phyloP scores from a whole-genome alignment of 108 stramenopile genomes.

The Chaetoceros tenuissimus region DNA sequence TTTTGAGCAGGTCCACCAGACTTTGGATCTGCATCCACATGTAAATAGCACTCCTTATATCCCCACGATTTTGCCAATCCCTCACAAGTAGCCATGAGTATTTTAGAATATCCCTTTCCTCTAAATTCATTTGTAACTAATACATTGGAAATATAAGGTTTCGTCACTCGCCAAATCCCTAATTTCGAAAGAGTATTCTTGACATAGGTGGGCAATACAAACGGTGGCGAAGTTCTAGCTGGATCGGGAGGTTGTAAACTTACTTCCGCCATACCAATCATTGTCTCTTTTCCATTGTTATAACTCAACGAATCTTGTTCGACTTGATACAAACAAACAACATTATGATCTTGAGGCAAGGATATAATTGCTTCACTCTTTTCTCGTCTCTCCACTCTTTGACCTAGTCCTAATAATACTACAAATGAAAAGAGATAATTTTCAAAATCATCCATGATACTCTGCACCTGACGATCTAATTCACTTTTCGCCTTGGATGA shows the following conservation, averaged over 20 bases:
- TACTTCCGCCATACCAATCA: constrained; percentile 60
- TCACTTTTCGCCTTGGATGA: neutral
- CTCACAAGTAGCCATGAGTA: constrained; percentile 53
- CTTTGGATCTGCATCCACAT: constrained; percentile 52
- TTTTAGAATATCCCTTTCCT: constrained; percentile 45
- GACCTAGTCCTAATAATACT: neutral
- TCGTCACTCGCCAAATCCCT: neutral
- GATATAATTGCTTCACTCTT: neutral
- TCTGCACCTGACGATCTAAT: neutral
- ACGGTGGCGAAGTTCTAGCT: constrained; percentile 46
- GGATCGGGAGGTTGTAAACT: constrained; percentile 55
- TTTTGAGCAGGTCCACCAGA: constrained; percentile 35
- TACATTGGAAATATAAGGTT: constrained; percentile 50
- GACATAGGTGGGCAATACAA: constrained; percentile 36
- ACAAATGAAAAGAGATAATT: neutral
- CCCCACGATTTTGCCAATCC: constrained; percentile 57
- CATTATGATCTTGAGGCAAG: neutral
- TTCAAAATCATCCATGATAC: neutral
- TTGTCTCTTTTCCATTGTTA: constrained; percentile 18
- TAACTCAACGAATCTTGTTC: too few species aligned
- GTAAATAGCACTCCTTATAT: constrained; percentile 39
- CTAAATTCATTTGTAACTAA: constrained; percentile 36
- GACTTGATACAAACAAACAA: neutral
- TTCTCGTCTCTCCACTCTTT: neutral
- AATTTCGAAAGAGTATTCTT: constrained; percentile 14